Percentiles rank a stretch among this genome's conserved stretches.
Conservation (phyloP, 371 early-diverging fungal species). For the Dichotomocladium elegans region DNA sequence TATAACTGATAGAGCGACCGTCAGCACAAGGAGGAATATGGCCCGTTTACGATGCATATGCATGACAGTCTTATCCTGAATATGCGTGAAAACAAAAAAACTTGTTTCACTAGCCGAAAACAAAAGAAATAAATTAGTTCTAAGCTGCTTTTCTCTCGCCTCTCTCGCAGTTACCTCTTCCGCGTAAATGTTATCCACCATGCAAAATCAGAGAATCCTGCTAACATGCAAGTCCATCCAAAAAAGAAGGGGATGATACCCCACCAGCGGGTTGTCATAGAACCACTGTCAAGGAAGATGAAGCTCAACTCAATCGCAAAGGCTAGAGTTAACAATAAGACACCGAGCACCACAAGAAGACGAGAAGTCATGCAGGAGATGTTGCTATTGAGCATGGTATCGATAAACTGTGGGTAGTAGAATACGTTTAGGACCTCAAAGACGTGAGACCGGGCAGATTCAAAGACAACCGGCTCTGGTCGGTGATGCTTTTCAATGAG, state of each 20-base stretch:
- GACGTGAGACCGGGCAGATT: constrained; percentile 40
- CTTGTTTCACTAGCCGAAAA: constrained; percentile 25
- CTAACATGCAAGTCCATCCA: constrained; percentile 32
- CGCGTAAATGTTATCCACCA: constrained; percentile 41
- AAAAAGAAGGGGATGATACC: constrained; percentile 34
- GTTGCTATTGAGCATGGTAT: constrained; percentile 35
- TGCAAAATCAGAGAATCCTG: constrained; percentile 39
- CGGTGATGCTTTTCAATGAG: constrained; percentile 35
- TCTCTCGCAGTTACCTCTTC: constrained; percentile 22
- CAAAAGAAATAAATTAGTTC: not conserved
- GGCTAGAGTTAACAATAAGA: constrained; percentile 28
- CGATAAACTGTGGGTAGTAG: constrained; percentile 45
- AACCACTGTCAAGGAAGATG: constrained; percentile 30
- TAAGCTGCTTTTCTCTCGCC: not conserved
- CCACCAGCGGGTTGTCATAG: constrained; percentile 27
- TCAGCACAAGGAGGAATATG: constrained; percentile 23
- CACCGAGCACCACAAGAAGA: constrained; percentile 17
- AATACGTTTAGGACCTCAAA: constrained; percentile 48
- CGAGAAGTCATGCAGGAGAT: constrained; percentile 16
- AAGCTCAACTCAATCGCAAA: constrained; percentile 37
- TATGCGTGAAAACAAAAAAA: constrained; percentile 27
- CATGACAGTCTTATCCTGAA: constrained; percentile 38
- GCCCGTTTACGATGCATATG: constrained; percentile 35
- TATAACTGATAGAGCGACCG: constrained; percentile 24
- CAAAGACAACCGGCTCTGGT: constrained; percentile 46